A percentile compares a stretch with the other conserved stretches of the same genome.
Evolutionary conservation across 768 basidiomycete species (phyloP).

Genomic region (Pisolithus orientalis): DNA sequence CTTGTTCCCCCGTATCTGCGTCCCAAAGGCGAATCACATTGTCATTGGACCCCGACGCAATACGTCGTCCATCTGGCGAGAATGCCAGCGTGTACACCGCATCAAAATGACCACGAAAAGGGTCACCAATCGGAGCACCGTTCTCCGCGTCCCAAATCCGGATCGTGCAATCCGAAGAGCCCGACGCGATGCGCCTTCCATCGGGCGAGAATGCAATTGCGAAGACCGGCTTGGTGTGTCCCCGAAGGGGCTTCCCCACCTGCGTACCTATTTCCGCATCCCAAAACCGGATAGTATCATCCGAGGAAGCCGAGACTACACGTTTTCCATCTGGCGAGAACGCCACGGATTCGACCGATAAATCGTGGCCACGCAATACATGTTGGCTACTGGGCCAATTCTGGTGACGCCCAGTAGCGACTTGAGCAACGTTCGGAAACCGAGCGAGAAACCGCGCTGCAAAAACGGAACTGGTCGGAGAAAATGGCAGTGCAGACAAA

Average conservation of each 20-base stretch:
- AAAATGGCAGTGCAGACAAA: slow-evolving; percentile 1
- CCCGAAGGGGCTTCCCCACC: not conserved
- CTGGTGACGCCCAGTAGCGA: not conserved
- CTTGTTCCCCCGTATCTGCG: not conserved
- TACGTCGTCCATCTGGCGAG: too few species aligned
- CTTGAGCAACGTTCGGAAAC: not conserved
- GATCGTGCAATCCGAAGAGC: not conserved
- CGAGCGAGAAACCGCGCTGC: not conserved
- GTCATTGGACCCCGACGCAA: too few species aligned
- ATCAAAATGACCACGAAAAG: too few species aligned
- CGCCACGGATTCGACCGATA: not conserved
- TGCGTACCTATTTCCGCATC: not conserved
- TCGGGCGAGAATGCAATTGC: not conserved
- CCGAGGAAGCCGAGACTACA: not conserved
- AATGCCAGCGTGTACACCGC: too few species aligned
- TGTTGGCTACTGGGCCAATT: not conserved
- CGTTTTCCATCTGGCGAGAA: not conserved
- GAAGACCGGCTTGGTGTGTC: not conserved
- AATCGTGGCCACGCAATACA: not conserved
- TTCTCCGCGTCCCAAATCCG: not conserved
- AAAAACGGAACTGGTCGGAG: not conserved
- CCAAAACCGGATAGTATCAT: not conserved
- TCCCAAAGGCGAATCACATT: not conserved
- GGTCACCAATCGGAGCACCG: too few species aligned
- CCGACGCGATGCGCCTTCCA: too few species aligned